Percentiles rank a stretch among this genome's conserved stretches.
Conservation (phyloP, 2,329 filamentous ascomycete species). For the Penicillium decumbens region DNA sequence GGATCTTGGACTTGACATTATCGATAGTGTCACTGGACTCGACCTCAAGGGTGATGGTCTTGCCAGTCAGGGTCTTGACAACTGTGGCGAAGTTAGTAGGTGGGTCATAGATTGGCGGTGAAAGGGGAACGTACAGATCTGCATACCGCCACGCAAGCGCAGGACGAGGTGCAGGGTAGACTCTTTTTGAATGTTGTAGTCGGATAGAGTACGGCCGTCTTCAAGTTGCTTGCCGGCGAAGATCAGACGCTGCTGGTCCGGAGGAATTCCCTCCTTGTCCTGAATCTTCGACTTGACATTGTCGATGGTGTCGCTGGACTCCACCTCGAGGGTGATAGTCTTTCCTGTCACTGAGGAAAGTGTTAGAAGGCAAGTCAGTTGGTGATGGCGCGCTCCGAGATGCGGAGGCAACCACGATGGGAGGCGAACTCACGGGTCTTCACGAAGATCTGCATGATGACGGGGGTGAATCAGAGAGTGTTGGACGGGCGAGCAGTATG, state of each 20-base stretch:
- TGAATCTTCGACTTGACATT: slow-evolving; percentile 58
- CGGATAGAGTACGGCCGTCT: slow-evolving; percentile 53
- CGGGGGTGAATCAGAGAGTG: slow-evolving; percentile 22
- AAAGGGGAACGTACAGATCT: slow-evolving; percentile 53
- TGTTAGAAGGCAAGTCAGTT: slow-evolving; percentile 1
- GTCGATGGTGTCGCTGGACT: slow-evolving; percentile 48
- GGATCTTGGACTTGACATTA: slow-evolving; percentile 95
- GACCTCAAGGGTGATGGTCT: slow-evolving; percentile 64
- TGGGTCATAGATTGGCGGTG: neutral
- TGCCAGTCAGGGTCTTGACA: slow-evolving; percentile 57
- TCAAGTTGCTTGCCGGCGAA: slow-evolving; percentile 57
- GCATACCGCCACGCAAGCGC: slow-evolving; percentile 62
- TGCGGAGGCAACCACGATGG: slow-evolving; percentile 13
- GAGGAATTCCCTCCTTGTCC: slow-evolving; percentile 57
- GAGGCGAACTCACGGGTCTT: slow-evolving; percentile 71
- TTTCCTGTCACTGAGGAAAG: slow-evolving; percentile 47
- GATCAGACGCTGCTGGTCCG: slow-evolving; percentile 56
- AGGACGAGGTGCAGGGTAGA: slow-evolving; percentile 71
- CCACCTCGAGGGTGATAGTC: slow-evolving; percentile 48
- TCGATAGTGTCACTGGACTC: slow-evolving; percentile 82
- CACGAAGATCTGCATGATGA: slow-evolving; percentile 93
- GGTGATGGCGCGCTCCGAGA: slow-evolving; percentile 14
- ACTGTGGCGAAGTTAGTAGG: slow-evolving; percentile 34
- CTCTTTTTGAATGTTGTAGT: slow-evolving; percentile 57
- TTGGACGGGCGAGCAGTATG: slow-evolving; percentile 3